Evolutionary conservation across 176 grass and related monocot species (phyloP), one percentile per base, ranked within the genome.

Genomic region (Elymus sibiricus): DNA sequence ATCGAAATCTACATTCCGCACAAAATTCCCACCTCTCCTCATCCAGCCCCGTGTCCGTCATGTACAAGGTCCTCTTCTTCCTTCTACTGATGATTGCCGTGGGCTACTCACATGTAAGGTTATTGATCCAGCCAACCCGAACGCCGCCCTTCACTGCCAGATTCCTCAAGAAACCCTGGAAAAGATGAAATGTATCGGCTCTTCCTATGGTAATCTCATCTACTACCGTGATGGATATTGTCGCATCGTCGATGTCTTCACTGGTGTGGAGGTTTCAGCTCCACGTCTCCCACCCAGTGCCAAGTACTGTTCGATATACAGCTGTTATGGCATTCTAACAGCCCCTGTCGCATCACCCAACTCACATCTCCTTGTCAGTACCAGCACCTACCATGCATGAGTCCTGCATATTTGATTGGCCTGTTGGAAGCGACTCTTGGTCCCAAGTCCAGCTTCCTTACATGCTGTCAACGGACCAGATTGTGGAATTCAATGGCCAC

Each of bases 171-270:
- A 37, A 22, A 24, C 9, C 10, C 27, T 35, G 47, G 29, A 35
- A 10, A 37, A 14, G 0, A 6, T 12, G 31, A 2, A 3, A 5
- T 77, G 34, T n/a, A 51, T 5, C 9, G 49, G 49, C 19, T 58
- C 29, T 14, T 65, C 63, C 63, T 65, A 77, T 59, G 51, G 75
- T 22, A 28, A 58, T 19, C 19, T 77, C 29, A 77, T 91, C 63
- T 84, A 67, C 47, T 25, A 15, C 11, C 1, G 14, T 4, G 11
- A n/a, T 5, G 31, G 3, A 25, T 15, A n/a, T 11, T 79, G 76
- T 29, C 22, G 91, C 8, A 3, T 91, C 4, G 29, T 85, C 0
- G 6, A 55, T 49, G 46, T 49, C 14, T 49, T 49, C 46, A 49
- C 46, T 16, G 14, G 46, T 16, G 15, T 49, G 14, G 46, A 49